A percentile compares a stretch with the other conserved stretches of the same genome.
Conservation (phyloP, 2,329 filamentous ascomycete species). For the Diplocarpon mali region DNA sequence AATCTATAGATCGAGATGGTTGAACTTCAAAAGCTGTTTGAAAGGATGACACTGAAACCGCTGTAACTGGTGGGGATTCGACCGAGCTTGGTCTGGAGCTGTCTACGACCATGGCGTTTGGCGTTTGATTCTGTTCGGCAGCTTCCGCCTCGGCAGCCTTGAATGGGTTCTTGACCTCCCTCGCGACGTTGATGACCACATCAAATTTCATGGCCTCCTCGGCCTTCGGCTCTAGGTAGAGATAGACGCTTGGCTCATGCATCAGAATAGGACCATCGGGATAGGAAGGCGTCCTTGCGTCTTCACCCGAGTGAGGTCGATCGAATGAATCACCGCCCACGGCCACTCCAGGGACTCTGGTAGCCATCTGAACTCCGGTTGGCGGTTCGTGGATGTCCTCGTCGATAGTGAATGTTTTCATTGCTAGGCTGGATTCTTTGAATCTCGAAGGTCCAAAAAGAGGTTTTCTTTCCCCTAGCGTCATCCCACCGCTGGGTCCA, state of each 20-base stretch:
- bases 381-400: slow-evolving; percentile 36
- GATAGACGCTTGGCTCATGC: slow-evolving; percentile 64
- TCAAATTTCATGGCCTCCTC: slow-evolving; percentile 71
- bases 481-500: slow-evolving; percentile 52
- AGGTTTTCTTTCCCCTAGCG: slow-evolving; percentile 33
- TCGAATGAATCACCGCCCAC: slow-evolving; percentile 50
- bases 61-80: slow-evolving; percentile 36
- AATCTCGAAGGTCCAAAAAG: slow-evolving; percentile 22
- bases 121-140: slow-evolving; percentile 20
- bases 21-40: slow-evolving; percentile 50
- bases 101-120: slow-evolving; percentile 19
- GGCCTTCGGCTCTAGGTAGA: slow-evolving; percentile 70
- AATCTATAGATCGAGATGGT: slow-evolving; percentile 24
- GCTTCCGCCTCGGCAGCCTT: slow-evolving; percentile 29
- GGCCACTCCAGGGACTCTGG: slow-evolving; percentile 34
- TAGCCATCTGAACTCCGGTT: slow-evolving; percentile 51
- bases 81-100: slow-evolving; percentile 1
- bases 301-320: slow-evolving; percentile 64
- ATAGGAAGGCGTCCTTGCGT: slow-evolving; percentile 73
- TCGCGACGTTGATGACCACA: slow-evolving; percentile 74
- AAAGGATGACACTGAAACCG: slow-evolving; percentile 45
- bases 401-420: slow-evolving; percentile 23
- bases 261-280: slow-evolving; percentile 74
- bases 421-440: slow-evolving; percentile 21
- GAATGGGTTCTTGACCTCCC: slow-evolving; percentile 72